These are phyloP conservation scores for Plasmopara viticola DNA, from an alignment of 352 stramenopile genomes.

Conservation along the genomic window DNA sequence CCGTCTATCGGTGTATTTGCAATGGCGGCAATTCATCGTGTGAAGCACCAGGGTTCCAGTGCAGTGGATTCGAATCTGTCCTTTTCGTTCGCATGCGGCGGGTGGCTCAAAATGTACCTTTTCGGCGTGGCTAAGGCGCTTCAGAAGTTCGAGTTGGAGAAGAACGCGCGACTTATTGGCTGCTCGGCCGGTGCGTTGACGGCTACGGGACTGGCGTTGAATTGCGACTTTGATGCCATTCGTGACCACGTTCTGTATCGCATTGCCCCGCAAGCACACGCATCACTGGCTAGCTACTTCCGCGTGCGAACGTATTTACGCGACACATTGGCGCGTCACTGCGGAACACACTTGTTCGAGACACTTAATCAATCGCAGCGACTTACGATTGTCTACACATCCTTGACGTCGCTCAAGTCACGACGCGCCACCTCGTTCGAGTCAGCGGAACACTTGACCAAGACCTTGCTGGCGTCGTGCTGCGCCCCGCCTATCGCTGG, in stretches of 20 bases:
- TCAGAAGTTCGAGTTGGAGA: slow-evolving; percentile 63
- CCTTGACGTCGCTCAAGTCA: slow-evolving; percentile 2
- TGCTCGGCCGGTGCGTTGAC: slow-evolving; percentile 72
- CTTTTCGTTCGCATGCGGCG: slow-evolving; percentile 84
- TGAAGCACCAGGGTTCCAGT: slow-evolving; percentile 1
- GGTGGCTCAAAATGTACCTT: slow-evolving; percentile 86
- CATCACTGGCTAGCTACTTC: background rate
- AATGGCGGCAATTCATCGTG: background rate
- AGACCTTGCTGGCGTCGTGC: slow-evolving; percentile 4
- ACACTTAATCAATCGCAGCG: slow-evolving; percentile 2
- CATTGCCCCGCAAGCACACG: slow-evolving; percentile 25
- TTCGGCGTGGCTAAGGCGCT: slow-evolving; percentile 84
- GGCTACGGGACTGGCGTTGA: slow-evolving; percentile 49
- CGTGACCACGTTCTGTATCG: background rate
- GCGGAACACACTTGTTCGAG: background rate
- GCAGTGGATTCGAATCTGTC: slow-evolving; percentile 22
- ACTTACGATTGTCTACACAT: slow-evolving; percentile 6
- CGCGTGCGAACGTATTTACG: background rate
- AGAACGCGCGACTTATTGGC: slow-evolving; percentile 57
- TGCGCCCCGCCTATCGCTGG: slow-evolving; percentile 4
- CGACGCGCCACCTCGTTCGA: slow-evolving; percentile 1
- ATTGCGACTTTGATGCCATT: slow-evolving; percentile 3
- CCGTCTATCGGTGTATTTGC: slow-evolving; percentile 1
- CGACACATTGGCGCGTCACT: background rate
- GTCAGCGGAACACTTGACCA: slow-evolving; percentile 1